These are phyloP conservation scores for Ceratobasidium sp. DNA, from an alignment of 1,284 basidiomycete species.

Conservation along the genomic window DNA sequence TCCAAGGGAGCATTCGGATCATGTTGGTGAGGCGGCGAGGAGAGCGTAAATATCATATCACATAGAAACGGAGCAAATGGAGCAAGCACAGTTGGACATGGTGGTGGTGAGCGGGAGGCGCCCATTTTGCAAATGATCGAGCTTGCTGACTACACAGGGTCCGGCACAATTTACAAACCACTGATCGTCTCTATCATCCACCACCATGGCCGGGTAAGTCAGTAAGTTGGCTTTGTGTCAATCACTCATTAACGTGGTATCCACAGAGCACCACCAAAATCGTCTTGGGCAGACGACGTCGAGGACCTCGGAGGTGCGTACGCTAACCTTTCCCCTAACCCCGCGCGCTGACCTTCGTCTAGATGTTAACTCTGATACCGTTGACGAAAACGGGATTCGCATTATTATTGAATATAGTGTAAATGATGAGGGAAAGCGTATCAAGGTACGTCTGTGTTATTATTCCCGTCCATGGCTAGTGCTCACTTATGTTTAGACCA, in stretches of 20 bases:
- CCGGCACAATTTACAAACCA: slow-evolving; percentile 38
- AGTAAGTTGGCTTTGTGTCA: background rate
- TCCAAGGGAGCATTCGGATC: no score
- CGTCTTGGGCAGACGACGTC: slow-evolving; percentile 86
- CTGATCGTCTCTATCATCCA: slow-evolving; percentile 17
- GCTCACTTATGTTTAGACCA: slow-evolving; percentile 69
- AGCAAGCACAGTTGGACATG: no score
- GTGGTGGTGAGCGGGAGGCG: no score
- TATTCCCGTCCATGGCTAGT: background rate
- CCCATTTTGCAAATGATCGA: no score
- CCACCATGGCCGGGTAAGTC: slow-evolving; percentile 39
- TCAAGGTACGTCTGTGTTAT: slow-evolving; percentile 75
- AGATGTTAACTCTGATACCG: slow-evolving; percentile 71
- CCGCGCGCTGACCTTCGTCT: background rate
- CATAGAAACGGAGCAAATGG: no score
- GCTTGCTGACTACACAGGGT: slow-evolving; percentile 7
- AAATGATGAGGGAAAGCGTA: slow-evolving; percentile 94
- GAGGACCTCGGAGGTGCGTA: slow-evolving; percentile 72
- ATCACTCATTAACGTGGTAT: background rate
- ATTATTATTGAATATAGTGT: slow-evolving; percentile 86
- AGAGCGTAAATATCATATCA: no score
- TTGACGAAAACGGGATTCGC: slow-evolving; percentile 91
- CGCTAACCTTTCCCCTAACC: background rate
- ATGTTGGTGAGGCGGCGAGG: no score
- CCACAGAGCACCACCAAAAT: slow-evolving; percentile 62